Evolutionary conservation across 139 green algal genomes (phyloP), one percentile per base, ranked within the genome.

Genomic region (Chlorokybus atmophyticus): DNA sequence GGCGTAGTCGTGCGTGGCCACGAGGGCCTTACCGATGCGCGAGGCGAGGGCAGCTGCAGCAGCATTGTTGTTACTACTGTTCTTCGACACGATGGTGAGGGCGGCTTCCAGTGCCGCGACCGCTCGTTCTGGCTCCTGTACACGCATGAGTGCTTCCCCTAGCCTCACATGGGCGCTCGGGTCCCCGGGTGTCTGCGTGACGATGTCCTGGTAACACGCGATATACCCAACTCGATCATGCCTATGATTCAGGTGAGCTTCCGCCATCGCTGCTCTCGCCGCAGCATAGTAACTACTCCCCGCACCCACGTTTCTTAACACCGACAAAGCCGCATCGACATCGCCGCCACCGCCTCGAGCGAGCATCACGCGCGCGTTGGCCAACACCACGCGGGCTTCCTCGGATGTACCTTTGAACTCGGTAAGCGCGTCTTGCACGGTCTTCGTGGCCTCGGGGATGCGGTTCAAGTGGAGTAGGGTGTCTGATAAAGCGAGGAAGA

Each of bases 71-170:
- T n/a, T n/a, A n/a, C n/a, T n/a, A n/a, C n/a, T n/a, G 32, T 70
- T 49, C 21, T 40, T 48, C 38, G 74, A 23, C 6, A 80, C 67
- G 42, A 59, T 66, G 47, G 73, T 61, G 26, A 85, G 60, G 5
- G 80, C 80, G 1, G 21, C 31, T 62, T 87, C 75, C 50, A 83
- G 82, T 1, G 79, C 75, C 3, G 48, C 26, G 41, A 83, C 65
- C 6, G 81, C 82, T 51, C 73, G 76, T 50, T 83, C 79, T 24
- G 79, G 79, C 69, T 90, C 81, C 50, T 81, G 78, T 25, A 88
- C 84, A 41, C 74, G 66, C 67, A 90, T 71, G 52, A 83, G 79
- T 0, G 82, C 82, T 42, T 86, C 81, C 5, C 73, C 82, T 28
- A 87, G 67, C 71, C 85, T 74, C 60, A 77, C 76, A n/a, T n/a